Base-by-base conservation (phyloP, 1,284 basidiomycete species). In the Porodaedalea pini region DNA sequence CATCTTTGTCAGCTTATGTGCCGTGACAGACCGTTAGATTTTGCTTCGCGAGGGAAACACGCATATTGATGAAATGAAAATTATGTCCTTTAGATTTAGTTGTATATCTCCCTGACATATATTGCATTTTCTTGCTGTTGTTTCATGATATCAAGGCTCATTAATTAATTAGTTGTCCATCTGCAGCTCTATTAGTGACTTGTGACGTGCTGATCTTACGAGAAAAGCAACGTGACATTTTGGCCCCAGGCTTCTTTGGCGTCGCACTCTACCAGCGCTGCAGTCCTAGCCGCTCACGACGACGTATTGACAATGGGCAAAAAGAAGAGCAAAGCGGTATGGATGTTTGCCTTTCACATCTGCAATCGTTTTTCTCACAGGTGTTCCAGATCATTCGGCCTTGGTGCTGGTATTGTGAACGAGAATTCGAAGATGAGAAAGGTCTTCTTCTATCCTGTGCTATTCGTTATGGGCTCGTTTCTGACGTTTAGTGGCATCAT, bases 341-440 rank as follows among this genome's bases (percentile, higher is more conserved):
- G 64, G 44, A 21, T 15, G 11, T 21, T 15, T 36, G 25, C 45
- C 21, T 17, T 51, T 31, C 13, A 34, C 3, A 13, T 32, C 25
- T 44, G 2, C 27, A 11, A 57, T 51, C 49, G 17, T 57, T 51
- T 34, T 37, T 50, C 25, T 62, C n/a, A 56, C 31, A 45, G 13
- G 27, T 47, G 40, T 27, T 50, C 3, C 61, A 94, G 92, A 76
- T 93, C 60, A 83, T 94, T 65, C 88, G 90, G 40, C 92, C 93
- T 17, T 95, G 93, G 92, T 96, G 93, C 76, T 98, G 94, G 96
- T 98, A 98, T 73, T 98, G 95, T 79, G 96, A 99, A 76, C 86
- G 94, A 71, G 96, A 96, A 73, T 98, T 97, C 67, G 94, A 97
- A 73, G 94, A 97, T 82, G 94, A 95, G 73, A 96, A 96, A 76